Percentiles rank a stretch among this genome's conserved stretches.
Evolutionary conservation across 257 asterid species (phyloP).

Genomic region (Solanum raphanifolium): DNA sequence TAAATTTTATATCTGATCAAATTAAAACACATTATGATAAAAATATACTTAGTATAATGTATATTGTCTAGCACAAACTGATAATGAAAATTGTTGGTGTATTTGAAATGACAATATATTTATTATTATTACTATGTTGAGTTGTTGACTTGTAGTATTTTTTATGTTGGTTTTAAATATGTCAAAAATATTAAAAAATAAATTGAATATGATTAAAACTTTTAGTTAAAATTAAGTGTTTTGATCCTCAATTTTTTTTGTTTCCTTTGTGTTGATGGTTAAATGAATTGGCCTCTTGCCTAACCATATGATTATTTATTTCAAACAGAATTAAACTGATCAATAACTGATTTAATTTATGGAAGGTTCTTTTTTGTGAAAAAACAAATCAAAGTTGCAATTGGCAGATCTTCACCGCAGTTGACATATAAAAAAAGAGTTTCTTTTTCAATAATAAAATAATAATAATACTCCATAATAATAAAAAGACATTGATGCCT

Average conservation of each 20-base stretch:
- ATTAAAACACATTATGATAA: background rate
- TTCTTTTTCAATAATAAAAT: background rate
- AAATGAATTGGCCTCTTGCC: background rate
- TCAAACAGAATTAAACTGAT: background rate
- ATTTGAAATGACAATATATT: background rate
- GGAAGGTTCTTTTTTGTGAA: background rate
- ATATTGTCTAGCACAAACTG: background rate
- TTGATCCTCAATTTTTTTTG: too few species aligned
- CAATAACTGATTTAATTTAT: background rate
- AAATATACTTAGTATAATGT: background rate
- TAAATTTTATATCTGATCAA: background rate
- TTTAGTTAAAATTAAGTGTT: too few species aligned
- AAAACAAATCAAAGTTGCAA: background rate
- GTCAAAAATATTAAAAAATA: too few species aligned
- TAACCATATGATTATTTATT: background rate
- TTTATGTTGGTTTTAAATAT: too few species aligned
- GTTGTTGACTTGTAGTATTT: background rate
- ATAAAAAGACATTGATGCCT: conserved; percentile 1
- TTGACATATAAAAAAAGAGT: background rate
- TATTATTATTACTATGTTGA: background rate
- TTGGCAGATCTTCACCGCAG: background rate
- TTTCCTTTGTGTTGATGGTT: background rate
- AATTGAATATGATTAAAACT: too few species aligned
- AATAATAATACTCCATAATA: background rate
- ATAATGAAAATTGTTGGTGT: background rate